phyloP scores from a whole-genome alignment of 208 protist species.

The Trypanosoma vivax region DNA sequence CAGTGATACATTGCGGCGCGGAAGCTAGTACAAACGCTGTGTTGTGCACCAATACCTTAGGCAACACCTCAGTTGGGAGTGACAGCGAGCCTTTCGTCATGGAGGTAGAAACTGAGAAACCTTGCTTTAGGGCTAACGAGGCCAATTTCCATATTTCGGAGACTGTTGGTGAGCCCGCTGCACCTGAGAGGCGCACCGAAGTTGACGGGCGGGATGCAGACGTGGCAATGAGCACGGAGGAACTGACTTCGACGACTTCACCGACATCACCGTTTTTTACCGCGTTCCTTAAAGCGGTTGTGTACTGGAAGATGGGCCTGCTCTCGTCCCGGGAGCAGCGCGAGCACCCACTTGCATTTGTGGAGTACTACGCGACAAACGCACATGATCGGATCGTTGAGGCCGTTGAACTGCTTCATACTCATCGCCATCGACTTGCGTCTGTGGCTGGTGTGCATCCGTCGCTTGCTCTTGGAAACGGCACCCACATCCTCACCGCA shows the following conservation, averaged over 20 bases:
- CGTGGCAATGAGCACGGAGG: not conserved
- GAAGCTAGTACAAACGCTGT: too few relatives aligned
- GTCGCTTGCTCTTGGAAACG: not conserved
- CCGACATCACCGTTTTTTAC: slow-evolving; percentile 9
- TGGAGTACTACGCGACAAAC: slow-evolving; percentile 13
- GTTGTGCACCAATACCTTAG: too few relatives aligned
- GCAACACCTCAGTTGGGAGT: too few relatives aligned
- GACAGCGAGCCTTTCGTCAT: too few relatives aligned
- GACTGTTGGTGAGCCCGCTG: too few relatives aligned
- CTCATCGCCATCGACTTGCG: slow-evolving; percentile 1
- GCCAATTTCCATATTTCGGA: too few relatives aligned
- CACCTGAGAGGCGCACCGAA: not conserved
- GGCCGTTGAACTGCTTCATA: slow-evolving; percentile 12
- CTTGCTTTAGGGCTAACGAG: too few relatives aligned
- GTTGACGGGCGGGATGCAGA: not conserved
- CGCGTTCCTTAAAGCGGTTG: slow-evolving; percentile 23
- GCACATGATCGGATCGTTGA: slow-evolving; percentile 14
- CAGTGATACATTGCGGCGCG: too few relatives aligned
- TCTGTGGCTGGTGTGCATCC: not conserved
- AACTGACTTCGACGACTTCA: not conserved
- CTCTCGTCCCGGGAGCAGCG: slow-evolving; percentile 9
- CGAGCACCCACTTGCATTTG: slow-evolving; percentile 16
- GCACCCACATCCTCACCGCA: not conserved
- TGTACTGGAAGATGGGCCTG: slow-evolving; percentile 16
- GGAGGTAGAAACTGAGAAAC: too few relatives aligned